Conservation (phyloP, 768 basidiomycete genomes). For the Flagelloscypha sp. region DNA sequence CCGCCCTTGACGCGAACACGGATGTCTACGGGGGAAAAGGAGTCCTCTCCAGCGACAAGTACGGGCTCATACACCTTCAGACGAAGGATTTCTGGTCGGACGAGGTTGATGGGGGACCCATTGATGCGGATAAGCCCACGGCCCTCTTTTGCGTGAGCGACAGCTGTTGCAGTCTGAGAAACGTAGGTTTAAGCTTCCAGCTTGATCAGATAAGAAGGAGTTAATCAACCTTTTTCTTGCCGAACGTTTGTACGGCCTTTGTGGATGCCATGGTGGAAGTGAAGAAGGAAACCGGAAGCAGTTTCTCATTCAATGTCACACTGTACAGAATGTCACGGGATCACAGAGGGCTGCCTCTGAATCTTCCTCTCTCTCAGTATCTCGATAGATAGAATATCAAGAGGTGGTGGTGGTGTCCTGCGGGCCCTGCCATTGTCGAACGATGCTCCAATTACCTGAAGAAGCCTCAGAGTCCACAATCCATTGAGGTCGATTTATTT, state of each 20-base stretch:
- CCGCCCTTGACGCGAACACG: slow-evolving; percentile 98
- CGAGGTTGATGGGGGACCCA: slow-evolving; percentile 91
- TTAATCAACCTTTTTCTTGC: slow-evolving; percentile 94
- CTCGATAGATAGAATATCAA: too few species aligned
- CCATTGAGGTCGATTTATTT: too few species aligned
- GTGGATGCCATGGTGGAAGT: slow-evolving; percentile 57
- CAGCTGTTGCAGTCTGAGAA: slow-evolving; percentile 88
- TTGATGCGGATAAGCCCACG: slow-evolving; percentile 96
- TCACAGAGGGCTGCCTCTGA: too few species aligned
- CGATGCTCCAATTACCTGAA: too few species aligned
- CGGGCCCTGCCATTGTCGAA: too few species aligned
- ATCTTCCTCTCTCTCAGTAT: too few species aligned
- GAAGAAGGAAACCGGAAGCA: too few species aligned
- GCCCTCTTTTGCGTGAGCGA: slow-evolving; percentile 94
- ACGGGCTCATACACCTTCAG: slow-evolving; percentile 98
- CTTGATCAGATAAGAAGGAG: slow-evolving; percentile 5
- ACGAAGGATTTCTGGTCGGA: slow-evolving; percentile 92
- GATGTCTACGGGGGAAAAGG: slow-evolving; percentile 84
- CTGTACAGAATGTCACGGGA: too few species aligned
- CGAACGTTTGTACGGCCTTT: slow-evolving; percentile 97
- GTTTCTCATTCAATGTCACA: too few species aligned
- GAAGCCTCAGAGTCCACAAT: too few species aligned
- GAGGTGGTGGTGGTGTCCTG: too few species aligned
- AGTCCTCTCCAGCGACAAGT: slow-evolving; percentile 86
- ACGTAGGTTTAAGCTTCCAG: slow-evolving; percentile 2